Evolutionary conservation across 169 alveolate species (phyloP), one percentile per base, ranked within the genome.

Genomic region (Cryptosporidium tyzzeri): DNA sequence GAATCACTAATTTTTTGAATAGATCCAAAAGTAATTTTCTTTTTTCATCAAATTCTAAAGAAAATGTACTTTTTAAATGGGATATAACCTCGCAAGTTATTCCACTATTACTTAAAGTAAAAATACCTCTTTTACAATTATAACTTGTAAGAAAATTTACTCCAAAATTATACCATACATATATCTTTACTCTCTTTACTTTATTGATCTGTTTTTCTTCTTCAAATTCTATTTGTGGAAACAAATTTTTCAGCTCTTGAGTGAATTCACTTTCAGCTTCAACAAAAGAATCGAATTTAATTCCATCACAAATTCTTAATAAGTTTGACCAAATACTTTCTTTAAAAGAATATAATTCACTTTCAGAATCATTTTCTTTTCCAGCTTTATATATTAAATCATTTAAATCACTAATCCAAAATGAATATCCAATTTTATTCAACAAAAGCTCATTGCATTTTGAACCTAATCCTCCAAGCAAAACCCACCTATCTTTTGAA

Each of bases 111-210:
- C 68, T 35, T 48, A 80, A 31, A 18, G 89, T 62, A 29, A 80
- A 26, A 8, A 80, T 29, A 0, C 80, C 89, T 80, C 75, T 80
- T 6, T 65, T 44, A 31, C 80, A 80, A 48, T 80, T 80, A 48
- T 80, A 80, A 35, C 37, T 80, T 12, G 69, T 80, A 16, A 65
- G 7, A 16, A 61, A 31, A 26, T 65, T 62, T 3, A 62, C 9
- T 4, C 80, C 45, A 62, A 80, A 80, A 29, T 80, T 80, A 16
- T 59, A 62, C 89, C 89, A 80, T 41, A 80, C 4, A 67, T 73
- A 80, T 37, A 80, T 16, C 31, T 59, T 65, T 26, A 70, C 65
- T 23, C 39, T 37, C 12, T 0, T 16, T 12, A 16, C 23, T 61
- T 37, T 6, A 61, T 5, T 61, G 6, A 3, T 59, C 8, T 16